Conservation (phyloP, 1,284 basidiomycete genomes). For the Heterobasidion irregulare region DNA sequence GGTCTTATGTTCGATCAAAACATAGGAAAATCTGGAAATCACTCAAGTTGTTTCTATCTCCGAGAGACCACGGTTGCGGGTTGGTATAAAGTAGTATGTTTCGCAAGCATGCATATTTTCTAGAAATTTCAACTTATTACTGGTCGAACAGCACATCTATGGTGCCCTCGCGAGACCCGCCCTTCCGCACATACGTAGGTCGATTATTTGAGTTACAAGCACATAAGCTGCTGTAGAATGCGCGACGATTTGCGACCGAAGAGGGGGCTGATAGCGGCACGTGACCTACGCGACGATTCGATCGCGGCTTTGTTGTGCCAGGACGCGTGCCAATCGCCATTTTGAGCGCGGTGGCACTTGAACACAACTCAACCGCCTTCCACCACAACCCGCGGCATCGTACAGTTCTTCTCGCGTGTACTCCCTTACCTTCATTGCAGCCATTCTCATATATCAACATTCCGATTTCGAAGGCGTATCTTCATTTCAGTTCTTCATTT, state of each 20-base stretch:
- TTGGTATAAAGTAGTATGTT: too few species aligned
- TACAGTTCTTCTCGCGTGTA: neutral
- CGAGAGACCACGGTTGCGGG: too few species aligned
- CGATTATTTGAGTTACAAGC: too few species aligned
- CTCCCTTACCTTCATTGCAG: too few species aligned
- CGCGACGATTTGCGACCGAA: neutral
- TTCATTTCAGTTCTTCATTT: neutral
- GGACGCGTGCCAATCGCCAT: neutral
- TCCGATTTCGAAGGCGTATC: neutral
- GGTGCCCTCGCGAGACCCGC: too few species aligned
- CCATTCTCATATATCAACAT: too few species aligned
- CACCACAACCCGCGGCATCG: neutral
- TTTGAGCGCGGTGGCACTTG: neutral
- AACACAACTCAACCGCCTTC: neutral
- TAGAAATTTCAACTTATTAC: too few species aligned
- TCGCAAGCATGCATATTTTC: too few species aligned
- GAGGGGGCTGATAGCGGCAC: neutral
- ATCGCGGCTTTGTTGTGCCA: neutral
- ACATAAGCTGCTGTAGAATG: too few species aligned
- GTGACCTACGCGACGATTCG: neutral
- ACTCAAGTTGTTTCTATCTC: neutral
- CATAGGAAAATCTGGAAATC: neutral
- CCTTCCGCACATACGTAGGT: too few species aligned
- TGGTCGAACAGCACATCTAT: too few species aligned
- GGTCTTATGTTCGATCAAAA: neutral